Evolutionary conservation across 83 land plant species (phyloP).

Genomic region (Isoetes engelmannii): DNA sequence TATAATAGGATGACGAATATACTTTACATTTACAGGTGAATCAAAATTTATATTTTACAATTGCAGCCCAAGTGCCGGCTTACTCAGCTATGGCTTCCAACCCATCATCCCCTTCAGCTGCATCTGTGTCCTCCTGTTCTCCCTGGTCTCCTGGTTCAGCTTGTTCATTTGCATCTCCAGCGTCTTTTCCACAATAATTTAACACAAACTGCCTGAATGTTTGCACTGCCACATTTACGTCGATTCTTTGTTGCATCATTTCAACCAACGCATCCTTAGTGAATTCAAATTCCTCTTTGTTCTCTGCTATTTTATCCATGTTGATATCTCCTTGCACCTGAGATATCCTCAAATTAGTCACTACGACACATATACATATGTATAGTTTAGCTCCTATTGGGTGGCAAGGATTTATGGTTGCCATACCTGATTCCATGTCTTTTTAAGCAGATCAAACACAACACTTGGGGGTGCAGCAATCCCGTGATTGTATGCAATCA

Average conservation of each 20-base stretch:
- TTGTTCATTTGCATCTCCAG: not conserved
- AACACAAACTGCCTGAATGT: conserved; percentile 29
- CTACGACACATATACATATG: not conserved
- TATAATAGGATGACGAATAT: too few species aligned
- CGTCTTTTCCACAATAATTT: conserved; percentile 32
- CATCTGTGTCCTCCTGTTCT: conserved; percentile 1
- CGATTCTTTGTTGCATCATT: conserved; percentile 15
- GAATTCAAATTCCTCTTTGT: conserved; percentile 17
- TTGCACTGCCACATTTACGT: conserved; percentile 27
- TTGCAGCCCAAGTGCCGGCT: too few species aligned
- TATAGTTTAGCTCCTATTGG: not conserved
- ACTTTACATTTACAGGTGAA: too few species aligned
- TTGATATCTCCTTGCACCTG: conserved; percentile 37
- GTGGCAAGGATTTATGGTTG: not conserved
- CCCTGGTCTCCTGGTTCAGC: conserved; percentile 15
- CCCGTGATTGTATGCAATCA: conserved; percentile 32
- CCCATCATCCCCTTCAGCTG: not conserved
- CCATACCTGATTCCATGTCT: conserved; percentile 34
- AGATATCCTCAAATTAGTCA: not conserved
- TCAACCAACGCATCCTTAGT: conserved; percentile 11
- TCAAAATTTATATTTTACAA: too few species aligned
- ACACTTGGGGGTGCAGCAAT: conserved; percentile 27
- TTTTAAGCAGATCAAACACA: conserved; percentile 29
- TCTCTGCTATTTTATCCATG: conserved; percentile 20
- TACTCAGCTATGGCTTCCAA: too few species aligned